Base-by-base conservation (phyloP, 441 rosid species). In the Gossypium schwendimanii region DNA sequence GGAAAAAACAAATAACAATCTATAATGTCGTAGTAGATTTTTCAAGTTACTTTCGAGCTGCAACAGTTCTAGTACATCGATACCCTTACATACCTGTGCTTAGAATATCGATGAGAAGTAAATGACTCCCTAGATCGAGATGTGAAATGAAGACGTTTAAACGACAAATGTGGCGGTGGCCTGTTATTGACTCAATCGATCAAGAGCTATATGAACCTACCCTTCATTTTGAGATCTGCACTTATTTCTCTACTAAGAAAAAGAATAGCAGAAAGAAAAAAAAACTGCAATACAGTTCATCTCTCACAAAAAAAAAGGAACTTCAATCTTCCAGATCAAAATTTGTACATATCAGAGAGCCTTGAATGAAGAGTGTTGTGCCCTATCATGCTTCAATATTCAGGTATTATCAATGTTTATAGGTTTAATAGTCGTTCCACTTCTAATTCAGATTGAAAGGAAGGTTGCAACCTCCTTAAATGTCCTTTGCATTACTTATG, bases 401-500 rank as follows among this genome's bases (percentile, higher is more conserved):
- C 84, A 39, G 69, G 68, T 77, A 36, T 31, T 77, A 33, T 83
- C 88, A 47, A 60, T 60, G 63, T 76, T 93, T 18, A 75, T 75
- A 21, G 88, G 85, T 80, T 28, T 5, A 28, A 28, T 28, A 28
- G 33, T 28, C 6, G 6, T 4, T 28, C 1, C 0, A 6, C 33
- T 87, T 91, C 84, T 36, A 74, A 75, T 81, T 90, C 91, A 4
- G 85, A 81, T 15, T 80, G 87, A 8, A 91, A 82, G 1, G 80
- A 83, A 3, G 84, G 76, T 73, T 88, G 92, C 80, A 94, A 71
- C 87, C 88, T 77, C 84, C 82, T 89, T 28, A 91, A 73, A 73
- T 87, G 87, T 71, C 88, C 89, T 3, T 77, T 76, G 75, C 96
- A 93, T 79, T 83, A 88, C 69, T 73, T 77, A 72, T 91, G 91